Base-by-base conservation (phyloP, 2,329 filamentous ascomycete genomes). In the Paecilomyces sp. region DNA sequence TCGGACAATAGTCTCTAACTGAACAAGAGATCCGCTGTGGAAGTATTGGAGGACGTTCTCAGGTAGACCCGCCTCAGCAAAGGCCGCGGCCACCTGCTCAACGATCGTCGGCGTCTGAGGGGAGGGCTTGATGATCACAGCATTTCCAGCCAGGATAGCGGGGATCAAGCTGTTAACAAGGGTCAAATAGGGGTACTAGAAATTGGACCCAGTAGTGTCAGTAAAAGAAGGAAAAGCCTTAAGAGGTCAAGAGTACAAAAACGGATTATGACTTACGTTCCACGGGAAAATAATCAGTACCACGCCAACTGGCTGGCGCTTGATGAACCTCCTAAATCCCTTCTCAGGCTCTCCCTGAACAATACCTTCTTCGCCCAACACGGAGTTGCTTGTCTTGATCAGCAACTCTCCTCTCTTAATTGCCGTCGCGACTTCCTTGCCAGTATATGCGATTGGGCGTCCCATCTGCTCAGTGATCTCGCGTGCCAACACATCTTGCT, bases 381-480 rank as follows among this genome's bases (percentile, higher is more conserved):
- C 86, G 51, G 94, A 89, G 11, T 87, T 85, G 67, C 89, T 91
- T 63, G 96, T 88, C 72, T 90, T 91, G 68, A 95, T 82, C 60
- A 97, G 80, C 71, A 96, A 96, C 70, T 96, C 87, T 64, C 88
- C 90, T 64, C 93, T 85, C 78, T 89, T 90, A 65, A 95, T 84
- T 7, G 92, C 92, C 15, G 93, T 97, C 31, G 85, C 79, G 65
- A 97, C 83, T 79, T 97, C 93, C 66, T 87, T 91, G 54, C 83
- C 87, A 0, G 90, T 90, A 74, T 93, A 97, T 41, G 89, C 84
- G 68, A 97, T 96, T 34, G 93, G 93, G 22, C 93, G 84, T 51
- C 93, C 93, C 92, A 97, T 97, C 79, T 97, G 92, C 72, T 91
- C 88, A 0, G 92, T 97, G 61, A 97, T 79, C 74, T 97, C 92